A percentile compares a stretch with the other conserved stretches of the same genome.
Evolutionary conservation across 441 rosid species (phyloP).

Genomic region (Gossypium trilobum): DNA sequence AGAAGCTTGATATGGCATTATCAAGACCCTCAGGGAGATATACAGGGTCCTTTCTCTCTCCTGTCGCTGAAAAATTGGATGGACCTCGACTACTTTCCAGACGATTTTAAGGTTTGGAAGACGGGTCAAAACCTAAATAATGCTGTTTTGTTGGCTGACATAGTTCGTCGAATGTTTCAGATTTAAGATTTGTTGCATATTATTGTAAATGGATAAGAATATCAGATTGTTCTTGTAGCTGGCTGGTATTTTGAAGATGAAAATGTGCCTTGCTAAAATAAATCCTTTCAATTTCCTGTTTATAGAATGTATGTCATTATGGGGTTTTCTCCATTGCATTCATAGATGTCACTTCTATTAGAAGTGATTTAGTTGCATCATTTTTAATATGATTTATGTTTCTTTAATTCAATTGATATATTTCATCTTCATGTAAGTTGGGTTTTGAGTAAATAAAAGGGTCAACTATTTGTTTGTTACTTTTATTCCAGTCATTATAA

Average conservation of each 20-base stretch:
- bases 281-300: not conserved
- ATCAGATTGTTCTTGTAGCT: not conserved
- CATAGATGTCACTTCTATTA: no score
- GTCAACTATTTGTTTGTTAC: no score
- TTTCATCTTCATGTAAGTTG: no score
- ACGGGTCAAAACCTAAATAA: conserved; percentile 33
- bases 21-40: conserved; percentile 51
- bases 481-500: no score
- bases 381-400: no score
- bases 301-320: not conserved
- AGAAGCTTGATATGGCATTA: conserved; percentile 48
- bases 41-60: conserved; percentile 65
- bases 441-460: no score
- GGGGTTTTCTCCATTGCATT: not conserved
- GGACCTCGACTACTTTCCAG: conserved; percentile 43
- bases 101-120: conserved; percentile 69
- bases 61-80: conserved; percentile 49
- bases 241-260: not conserved
- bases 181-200: not conserved
- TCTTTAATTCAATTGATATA: no score
- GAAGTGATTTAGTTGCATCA: no score
- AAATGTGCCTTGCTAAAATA: not conserved
- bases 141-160: conserved; percentile 36
- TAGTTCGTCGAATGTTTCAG: conserved; percentile 20
- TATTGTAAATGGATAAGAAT: not conserved